Conservation (phyloP, 306 rosid species). For the Pueraria montana region DNA sequence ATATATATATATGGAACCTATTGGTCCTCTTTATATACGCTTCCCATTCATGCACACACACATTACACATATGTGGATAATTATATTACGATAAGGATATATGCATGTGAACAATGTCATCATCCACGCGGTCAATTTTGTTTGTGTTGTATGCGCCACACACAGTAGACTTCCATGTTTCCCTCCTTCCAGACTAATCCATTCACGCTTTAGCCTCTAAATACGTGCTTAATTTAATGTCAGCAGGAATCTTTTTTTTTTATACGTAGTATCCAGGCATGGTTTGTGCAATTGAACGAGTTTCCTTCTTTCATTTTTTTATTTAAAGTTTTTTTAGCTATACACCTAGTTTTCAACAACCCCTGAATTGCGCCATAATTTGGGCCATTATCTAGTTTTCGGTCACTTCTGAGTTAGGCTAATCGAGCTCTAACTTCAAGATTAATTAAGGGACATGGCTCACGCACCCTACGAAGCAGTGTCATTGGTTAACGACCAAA, state of each 20-base stretch:
- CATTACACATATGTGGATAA: constrained; percentile 28
- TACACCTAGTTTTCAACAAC: constrained; percentile 69
- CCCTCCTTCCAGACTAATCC: constrained; percentile 62
- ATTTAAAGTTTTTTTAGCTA: not conserved
- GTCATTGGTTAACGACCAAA: constrained; percentile 41
- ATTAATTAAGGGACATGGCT: constrained; percentile 36
- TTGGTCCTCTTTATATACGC: not conserved
- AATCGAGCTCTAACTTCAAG: constrained; percentile 56
- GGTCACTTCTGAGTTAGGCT: constrained; percentile 51
- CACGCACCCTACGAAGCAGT: constrained; percentile 33
- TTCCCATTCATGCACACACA: not conserved
- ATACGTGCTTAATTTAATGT: constrained; percentile 41
- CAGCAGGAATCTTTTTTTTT: not conserved
- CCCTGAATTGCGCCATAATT: constrained; percentile 90
- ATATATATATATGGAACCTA: not conserved
- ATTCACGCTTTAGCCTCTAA: constrained; percentile 49
- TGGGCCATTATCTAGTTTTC: constrained; percentile 60
- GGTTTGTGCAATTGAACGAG: constrained; percentile 35
- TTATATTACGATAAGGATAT: constrained; percentile 24
- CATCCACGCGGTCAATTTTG: constrained; percentile 51
- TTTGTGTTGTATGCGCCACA: constrained; percentile 59
- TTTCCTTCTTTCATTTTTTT: not conserved
- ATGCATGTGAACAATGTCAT: constrained; percentile 42
- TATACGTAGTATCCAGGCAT: constrained; percentile 22
- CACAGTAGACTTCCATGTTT: constrained; percentile 64